Percentiles rank a stretch among this genome's conserved stretches.
These are phyloP conservation scores for Cyclotella cryptica DNA, from an alignment of 108 stramenopile genomes.

Conservation along the genomic window DNA sequence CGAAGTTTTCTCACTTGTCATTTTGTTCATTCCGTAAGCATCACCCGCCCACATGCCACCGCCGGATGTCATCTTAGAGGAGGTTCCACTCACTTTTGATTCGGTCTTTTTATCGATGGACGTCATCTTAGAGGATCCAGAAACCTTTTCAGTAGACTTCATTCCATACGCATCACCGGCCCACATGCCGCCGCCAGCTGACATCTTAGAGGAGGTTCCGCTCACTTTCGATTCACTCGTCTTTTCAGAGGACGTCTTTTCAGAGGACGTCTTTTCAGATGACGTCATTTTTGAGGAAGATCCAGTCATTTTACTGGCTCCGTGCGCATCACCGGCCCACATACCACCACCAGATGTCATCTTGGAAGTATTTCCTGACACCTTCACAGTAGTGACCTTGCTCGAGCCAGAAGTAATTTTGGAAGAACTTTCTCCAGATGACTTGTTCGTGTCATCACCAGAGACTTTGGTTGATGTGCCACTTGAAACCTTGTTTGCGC, in stretches of 20 bases:
- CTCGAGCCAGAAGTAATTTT: slow-evolving; percentile 5
- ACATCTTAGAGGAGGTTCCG: background rate
- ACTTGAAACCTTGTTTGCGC: background rate
- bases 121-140: too few relatives aligned
- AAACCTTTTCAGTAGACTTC: background rate
- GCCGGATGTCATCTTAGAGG: background rate
- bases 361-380: background rate
- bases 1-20: background rate
- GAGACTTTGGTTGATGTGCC: background rate
- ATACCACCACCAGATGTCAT: background rate
- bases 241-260: background rate
- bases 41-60: slow-evolving; percentile 5
- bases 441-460: background rate
- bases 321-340: slow-evolving; percentile 6
- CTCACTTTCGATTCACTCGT: background rate
- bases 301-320: background rate
- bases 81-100: background rate
- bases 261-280: too few relatives aligned
- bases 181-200: background rate
- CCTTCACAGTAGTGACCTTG: slow-evolving; percentile 9
- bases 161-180: slow-evolving; percentile 9
- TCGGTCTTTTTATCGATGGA: background rate
- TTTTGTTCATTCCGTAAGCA: slow-evolving; percentile 9
- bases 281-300: background rate
- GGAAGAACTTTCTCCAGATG: background rate